phyloP scores from a whole-genome alignment of 208 protist genomes.

The Naegleria gruberi region DNA sequence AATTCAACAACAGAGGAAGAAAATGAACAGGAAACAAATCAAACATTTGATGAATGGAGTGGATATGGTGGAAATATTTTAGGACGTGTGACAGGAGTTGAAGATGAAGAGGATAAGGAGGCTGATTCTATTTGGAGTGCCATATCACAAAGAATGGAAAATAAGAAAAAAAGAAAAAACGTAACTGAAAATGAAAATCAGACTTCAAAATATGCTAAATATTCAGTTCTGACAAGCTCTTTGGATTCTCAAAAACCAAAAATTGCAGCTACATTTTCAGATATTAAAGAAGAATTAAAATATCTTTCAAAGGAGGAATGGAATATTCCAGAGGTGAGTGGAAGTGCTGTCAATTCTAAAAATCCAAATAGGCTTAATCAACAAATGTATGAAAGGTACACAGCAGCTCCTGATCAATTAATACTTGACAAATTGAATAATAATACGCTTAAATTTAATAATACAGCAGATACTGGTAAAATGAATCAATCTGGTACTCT shows the following conservation, averaged over 20 bases:
- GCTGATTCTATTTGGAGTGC: background rate
- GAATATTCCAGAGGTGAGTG: slow-evolving; percentile 56
- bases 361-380: slow-evolving; percentile 1
- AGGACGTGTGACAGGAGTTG: slow-evolving; percentile 20
- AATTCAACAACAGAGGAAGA: background rate
- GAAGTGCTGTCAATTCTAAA: slow-evolving; percentile 33
- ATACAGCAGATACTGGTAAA: background rate
- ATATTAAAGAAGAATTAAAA: slow-evolving; percentile 56
- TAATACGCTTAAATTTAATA: background rate
- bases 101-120: background rate
- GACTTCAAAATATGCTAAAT: slow-evolving; percentile 2
- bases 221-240: background rate
- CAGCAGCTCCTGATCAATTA: slow-evolving; percentile 36
- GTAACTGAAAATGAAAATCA: background rate
- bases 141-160: background rate
- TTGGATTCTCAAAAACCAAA: slow-evolving; percentile 48
- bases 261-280: slow-evolving; percentile 63
- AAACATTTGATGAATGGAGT: background rate
- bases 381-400: slow-evolving; percentile 32
- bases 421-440: background rate
- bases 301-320: slow-evolving; percentile 49
- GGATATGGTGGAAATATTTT: background rate
- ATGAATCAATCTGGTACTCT: slow-evolving; percentile 12
- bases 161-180: background rate
- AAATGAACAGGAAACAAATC: background rate